Percentiles rank a stretch among this genome's conserved stretches.
These are phyloP conservation scores for Blastomyces percursus DNA, from an alignment of 2,329 filamentous ascomycete species.

Conservation along the genomic window DNA sequence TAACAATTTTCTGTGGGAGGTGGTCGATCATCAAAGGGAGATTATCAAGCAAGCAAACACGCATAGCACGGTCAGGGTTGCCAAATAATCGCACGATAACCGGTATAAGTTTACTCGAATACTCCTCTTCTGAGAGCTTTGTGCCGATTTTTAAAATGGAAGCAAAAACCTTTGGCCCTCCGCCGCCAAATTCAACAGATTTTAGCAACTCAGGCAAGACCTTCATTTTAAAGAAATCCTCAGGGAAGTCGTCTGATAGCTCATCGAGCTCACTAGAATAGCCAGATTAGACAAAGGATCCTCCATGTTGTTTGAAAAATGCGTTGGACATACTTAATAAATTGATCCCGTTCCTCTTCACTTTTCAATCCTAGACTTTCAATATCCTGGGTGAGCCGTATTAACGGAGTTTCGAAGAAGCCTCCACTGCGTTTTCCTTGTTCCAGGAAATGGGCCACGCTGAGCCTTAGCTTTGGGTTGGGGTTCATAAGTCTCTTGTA, in stretches of 20 bases:
- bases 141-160: slow-evolving; percentile 84
- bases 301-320: neutral
- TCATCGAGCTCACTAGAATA: slow-evolving; percentile 59
- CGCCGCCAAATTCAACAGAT: slow-evolving; percentile 95
- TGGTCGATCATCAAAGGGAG: slow-evolving; percentile 85
- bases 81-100: slow-evolving; percentile 78
- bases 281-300: neutral
- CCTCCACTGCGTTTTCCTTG: slow-evolving; percentile 71
- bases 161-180: slow-evolving; percentile 78
- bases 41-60: slow-evolving; percentile 82
- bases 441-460: slow-evolving; percentile 74
- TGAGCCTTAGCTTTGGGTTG: slow-evolving; percentile 80
- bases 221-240: slow-evolving; percentile 97
- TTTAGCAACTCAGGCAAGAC: slow-evolving; percentile 92
- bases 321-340: slow-evolving; percentile 51
- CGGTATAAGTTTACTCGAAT: slow-evolving; percentile 70
- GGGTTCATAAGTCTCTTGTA: slow-evolving; percentile 83
- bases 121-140: slow-evolving; percentile 83
- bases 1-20: slow-evolving; percentile 75
- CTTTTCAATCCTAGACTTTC: slow-evolving; percentile 85
- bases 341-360: slow-evolving; percentile 70
- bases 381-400: slow-evolving; percentile 83
- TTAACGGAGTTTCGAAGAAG: slow-evolving; percentile 88
- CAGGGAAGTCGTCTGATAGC: slow-evolving; percentile 85
- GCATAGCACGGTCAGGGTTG: slow-evolving; percentile 82